Percentiles rank a stretch among this genome's conserved stretches.
These are phyloP conservation scores for Russula brevipes DNA, from an alignment of 768 basidiomycete genomes.

Conservation along the genomic window DNA sequence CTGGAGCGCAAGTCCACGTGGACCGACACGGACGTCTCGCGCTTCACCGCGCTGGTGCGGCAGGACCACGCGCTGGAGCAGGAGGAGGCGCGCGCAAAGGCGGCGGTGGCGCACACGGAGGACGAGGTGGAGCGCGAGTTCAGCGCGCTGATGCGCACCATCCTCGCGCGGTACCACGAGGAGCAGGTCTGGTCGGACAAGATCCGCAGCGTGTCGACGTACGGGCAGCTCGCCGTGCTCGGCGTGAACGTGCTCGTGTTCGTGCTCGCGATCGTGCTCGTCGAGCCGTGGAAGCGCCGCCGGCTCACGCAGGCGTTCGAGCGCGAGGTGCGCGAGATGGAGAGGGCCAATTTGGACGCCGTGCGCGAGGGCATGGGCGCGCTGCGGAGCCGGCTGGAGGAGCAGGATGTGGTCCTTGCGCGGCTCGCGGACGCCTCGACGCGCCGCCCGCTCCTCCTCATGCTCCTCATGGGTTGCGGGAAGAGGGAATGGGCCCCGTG, in stretches of 20 bases:
- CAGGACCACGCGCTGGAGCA: constrained; percentile 86
- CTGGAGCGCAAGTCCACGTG: constrained; percentile 91
- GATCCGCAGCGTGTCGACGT: constrained; percentile 91
- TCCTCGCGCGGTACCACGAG: constrained; percentile 92
- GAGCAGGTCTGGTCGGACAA: constrained; percentile 99
- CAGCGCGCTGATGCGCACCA: constrained; percentile 78
- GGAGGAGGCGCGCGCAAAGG: constrained; percentile 67
- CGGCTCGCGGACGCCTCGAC: neutral
- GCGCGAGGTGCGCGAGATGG: constrained; percentile 58
- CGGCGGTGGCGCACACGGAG: constrained; percentile 62
- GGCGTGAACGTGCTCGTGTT: constrained; percentile 89
- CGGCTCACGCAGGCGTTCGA: constrained; percentile 87
- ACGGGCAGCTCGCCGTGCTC: constrained; percentile 81
- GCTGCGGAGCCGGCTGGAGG: constrained; percentile 15
- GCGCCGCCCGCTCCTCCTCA: no score
- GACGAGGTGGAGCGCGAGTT: constrained; percentile 82
- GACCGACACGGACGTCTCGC: constrained; percentile 80
- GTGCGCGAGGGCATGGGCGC: constrained; percentile 6
- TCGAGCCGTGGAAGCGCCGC: constrained; percentile 95
- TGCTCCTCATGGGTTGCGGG: neutral
- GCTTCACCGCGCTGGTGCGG: constrained; percentile 86
- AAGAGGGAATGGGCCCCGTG: neutral
- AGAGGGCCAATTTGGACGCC: constrained; percentile 36
- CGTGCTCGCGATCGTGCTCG: constrained; percentile 78
- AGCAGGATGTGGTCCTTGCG: constrained; percentile 11